phyloP scores from a whole-genome alignment of 2,329 filamentous ascomycete species.

The Fusarium sp. region DNA sequence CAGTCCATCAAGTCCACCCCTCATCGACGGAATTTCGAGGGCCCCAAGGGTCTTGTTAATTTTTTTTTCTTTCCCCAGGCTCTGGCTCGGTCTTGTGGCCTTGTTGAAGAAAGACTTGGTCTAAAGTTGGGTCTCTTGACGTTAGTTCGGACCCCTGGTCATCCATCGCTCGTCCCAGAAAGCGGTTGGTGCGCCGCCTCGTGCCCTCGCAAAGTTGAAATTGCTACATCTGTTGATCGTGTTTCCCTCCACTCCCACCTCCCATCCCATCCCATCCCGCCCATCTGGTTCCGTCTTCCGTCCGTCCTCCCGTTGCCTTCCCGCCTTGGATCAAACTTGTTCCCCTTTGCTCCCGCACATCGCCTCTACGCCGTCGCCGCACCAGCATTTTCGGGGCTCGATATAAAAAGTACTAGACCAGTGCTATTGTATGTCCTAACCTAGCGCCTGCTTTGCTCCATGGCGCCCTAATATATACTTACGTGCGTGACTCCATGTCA shows the following conservation, averaged over 20 bases:
- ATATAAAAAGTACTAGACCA: slow-evolving; percentile 20
- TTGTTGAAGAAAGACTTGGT: slow-evolving; percentile 14
- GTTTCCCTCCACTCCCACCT: slow-evolving; percentile 39
- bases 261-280: slow-evolving; percentile 35
- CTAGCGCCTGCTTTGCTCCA: not conserved
- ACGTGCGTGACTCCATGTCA: slow-evolving; percentile 36
- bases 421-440: slow-evolving; percentile 22
- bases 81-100: slow-evolving; percentile 4
- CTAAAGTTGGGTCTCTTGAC: slow-evolving; percentile 14
- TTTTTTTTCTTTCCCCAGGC: slow-evolving; percentile 18
- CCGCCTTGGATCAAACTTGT: slow-evolving; percentile 42
- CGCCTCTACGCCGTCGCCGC: slow-evolving; percentile 43
- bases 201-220: slow-evolving; percentile 42
- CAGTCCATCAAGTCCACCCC: slow-evolving; percentile 34
- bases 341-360: slow-evolving; percentile 45
- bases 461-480: slow-evolving; percentile 34
- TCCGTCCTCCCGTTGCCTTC: slow-evolving; percentile 42
- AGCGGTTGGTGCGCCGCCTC: slow-evolving; percentile 41
- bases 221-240: slow-evolving; percentile 39
- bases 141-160: slow-evolving; percentile 23
- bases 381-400: slow-evolving; percentile 32
- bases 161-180: slow-evolving; percentile 35
- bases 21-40: slow-evolving; percentile 33
- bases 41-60: slow-evolving; percentile 22
- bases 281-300: slow-evolving; percentile 45